A percentile compares a stretch with the other conserved stretches of the same genome.
Conservation (phyloP, 129 eudicot genomes). For the Ambrosia trifida region DNA sequence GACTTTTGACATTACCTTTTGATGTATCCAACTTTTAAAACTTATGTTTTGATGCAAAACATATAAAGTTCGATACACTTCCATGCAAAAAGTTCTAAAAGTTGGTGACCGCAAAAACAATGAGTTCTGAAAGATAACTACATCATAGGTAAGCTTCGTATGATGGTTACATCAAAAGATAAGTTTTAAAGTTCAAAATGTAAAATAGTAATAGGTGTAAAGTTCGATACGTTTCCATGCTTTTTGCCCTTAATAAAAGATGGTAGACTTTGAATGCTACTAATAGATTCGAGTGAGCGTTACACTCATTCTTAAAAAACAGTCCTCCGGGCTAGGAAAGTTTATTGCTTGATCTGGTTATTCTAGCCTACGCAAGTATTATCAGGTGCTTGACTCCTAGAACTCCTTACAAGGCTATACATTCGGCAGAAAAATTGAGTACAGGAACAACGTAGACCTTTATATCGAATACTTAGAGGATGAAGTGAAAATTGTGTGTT, state of each 20-base stretch:
- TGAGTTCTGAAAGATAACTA: neutral
- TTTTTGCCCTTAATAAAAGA: neutral
- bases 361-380: neutral
- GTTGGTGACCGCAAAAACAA: neutral
- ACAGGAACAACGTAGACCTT: neutral
- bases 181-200: neutral
- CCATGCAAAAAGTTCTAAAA: neutral
- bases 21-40: too few species aligned
- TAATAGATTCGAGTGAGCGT: too few species aligned
- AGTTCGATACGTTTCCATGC: neutral
- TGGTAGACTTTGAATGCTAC: neutral
- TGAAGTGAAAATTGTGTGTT: neutral
- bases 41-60: too few species aligned
- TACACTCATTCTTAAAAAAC: too few species aligned
- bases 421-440: neutral
- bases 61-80: too few species aligned
- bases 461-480: neutral
- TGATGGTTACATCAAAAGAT: neutral
- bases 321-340: too few species aligned
- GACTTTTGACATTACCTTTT: too few species aligned
- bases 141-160: neutral
- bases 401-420: neutral
- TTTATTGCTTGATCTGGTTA: neutral
- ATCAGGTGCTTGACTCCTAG: slow-evolving; percentile 1
- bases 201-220: neutral